Percentiles rank a stretch among this genome's conserved stretches.
Evolutionary conservation across 129 eudicot genomes (phyloP).

Genomic region (Solidago caesia): DNA sequence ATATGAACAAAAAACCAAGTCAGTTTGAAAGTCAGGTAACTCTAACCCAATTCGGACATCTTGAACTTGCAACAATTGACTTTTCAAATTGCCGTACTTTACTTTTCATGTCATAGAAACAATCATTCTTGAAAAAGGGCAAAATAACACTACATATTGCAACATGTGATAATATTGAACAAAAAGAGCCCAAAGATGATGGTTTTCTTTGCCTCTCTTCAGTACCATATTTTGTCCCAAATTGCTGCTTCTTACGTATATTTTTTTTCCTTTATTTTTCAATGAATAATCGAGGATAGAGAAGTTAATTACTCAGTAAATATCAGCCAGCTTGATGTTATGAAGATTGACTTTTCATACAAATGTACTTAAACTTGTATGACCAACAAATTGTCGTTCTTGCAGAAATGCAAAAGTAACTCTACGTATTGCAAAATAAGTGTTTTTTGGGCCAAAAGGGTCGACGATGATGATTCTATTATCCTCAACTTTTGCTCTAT

Average conservation of each 20-base stretch:
- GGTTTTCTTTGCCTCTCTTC: neutral
- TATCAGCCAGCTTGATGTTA: neutral
- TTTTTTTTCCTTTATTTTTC: neutral
- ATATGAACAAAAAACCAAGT: neutral
- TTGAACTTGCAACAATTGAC: neutral
- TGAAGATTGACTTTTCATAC: neutral
- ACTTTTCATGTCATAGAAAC: neutral
- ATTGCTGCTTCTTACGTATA: neutral
- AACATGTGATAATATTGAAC: neutral
- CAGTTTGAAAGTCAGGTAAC: neutral
- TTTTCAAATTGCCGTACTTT: neutral
- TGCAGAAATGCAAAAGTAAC: neutral
- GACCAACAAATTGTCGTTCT: too few species aligned
- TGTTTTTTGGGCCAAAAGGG: too few species aligned
- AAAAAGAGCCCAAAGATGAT: neutral
- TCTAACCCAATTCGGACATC: neutral
- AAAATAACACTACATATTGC: too few species aligned
- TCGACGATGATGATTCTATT: neutral
- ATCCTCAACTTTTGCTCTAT: conserved; percentile 1
- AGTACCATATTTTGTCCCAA: neutral
- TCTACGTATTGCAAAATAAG: too few species aligned
- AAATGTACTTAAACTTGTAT: too few species aligned
- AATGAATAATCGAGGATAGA: neutral
- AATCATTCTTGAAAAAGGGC: neutral
- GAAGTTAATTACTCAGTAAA: neutral